phyloP scores from a whole-genome alignment of 805 yeast genomes.

The Monosporozyma aerobia region DNA sequence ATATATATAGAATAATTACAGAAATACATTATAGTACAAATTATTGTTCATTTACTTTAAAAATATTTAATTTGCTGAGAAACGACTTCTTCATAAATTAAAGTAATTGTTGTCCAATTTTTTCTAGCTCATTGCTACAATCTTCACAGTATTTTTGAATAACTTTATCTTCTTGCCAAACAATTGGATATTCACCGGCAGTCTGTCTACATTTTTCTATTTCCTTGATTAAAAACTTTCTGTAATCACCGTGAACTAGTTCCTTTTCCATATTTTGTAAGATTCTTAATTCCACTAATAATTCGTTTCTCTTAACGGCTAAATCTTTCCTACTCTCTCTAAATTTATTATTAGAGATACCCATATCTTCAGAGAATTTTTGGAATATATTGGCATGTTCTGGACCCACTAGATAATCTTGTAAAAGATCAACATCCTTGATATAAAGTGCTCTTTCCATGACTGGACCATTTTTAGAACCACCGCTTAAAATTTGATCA shows the following conservation, averaged over 20 bases:
- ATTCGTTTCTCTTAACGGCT: conserved; percentile 61
- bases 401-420: conserved; percentile 33
- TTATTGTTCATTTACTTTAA: neutral
- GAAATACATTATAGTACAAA: neutral
- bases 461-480: conserved; percentile 13
- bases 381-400: conserved; percentile 24
- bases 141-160: conserved; percentile 28
- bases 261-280: conserved; percentile 59
- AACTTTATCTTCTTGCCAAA: conserved; percentile 20
- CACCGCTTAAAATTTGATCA: conserved; percentile 22
- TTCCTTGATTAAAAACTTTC: conserved; percentile 60
- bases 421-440: conserved; percentile 41
- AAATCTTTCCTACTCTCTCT: conserved; percentile 37
- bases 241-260: conserved; percentile 57
- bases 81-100: neutral
- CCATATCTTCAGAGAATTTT: conserved; percentile 22
- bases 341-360: conserved; percentile 14
- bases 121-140: conserved; percentile 28
- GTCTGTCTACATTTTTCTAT: conserved; percentile 42
- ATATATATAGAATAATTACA: neutral
- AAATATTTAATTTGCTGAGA: neutral
- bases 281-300: conserved; percentile 58
- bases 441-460: conserved; percentile 57
- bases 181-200: conserved; percentile 17
- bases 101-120: conserved; percentile 5